phyloP scores from a whole-genome alignment of 1,139 yeast species.

The Eremothecium sinecaudum region DNA sequence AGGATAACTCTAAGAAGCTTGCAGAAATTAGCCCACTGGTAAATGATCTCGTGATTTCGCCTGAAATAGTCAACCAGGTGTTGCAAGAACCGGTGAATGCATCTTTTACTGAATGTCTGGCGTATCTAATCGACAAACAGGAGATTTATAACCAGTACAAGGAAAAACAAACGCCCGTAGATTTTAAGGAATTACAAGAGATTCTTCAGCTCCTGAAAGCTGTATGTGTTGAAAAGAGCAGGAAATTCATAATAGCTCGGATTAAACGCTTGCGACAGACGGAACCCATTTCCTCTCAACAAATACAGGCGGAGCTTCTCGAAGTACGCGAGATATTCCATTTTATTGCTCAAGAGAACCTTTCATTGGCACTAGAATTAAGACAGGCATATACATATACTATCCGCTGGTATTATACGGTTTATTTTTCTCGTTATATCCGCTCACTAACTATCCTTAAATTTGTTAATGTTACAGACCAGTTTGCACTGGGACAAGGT shows the following conservation, averaged over 20 bases:
- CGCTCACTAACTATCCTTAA: constrained; percentile 62
- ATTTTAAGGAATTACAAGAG: constrained; percentile 20
- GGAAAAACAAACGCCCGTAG: constrained; percentile 21
- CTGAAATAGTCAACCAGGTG: constrained; percentile 47
- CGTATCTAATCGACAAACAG: constrained; percentile 47
- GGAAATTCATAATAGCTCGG: constrained; percentile 56
- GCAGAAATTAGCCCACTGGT: constrained; percentile 61
- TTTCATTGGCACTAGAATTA: constrained; percentile 64
- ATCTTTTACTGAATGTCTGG: constrained; percentile 52
- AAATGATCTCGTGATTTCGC: constrained; percentile 66
- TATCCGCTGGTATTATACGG: constrained; percentile 85
- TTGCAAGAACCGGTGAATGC: constrained; percentile 39
- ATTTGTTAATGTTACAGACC: constrained; percentile 43
- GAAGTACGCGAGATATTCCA: constrained; percentile 50
- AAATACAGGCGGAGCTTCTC: constrained; percentile 59
- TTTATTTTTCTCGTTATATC: constrained; percentile 69
- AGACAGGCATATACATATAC: constrained; percentile 75
- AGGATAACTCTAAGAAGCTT: constrained; percentile 41
- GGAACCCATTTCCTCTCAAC: constrained; percentile 51
- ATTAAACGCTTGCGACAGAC: constrained; percentile 55
- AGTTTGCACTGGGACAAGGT: constrained; percentile 31
- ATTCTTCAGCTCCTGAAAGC: constrained; percentile 32
- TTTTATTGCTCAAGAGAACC: constrained; percentile 48
- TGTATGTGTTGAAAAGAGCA: constrained; percentile 57
- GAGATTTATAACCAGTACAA: constrained; percentile 38